Evolutionary conservation across 2,329 filamentous ascomycete genomes (phyloP).

Genomic region (Colletotrichum abscissum): DNA sequence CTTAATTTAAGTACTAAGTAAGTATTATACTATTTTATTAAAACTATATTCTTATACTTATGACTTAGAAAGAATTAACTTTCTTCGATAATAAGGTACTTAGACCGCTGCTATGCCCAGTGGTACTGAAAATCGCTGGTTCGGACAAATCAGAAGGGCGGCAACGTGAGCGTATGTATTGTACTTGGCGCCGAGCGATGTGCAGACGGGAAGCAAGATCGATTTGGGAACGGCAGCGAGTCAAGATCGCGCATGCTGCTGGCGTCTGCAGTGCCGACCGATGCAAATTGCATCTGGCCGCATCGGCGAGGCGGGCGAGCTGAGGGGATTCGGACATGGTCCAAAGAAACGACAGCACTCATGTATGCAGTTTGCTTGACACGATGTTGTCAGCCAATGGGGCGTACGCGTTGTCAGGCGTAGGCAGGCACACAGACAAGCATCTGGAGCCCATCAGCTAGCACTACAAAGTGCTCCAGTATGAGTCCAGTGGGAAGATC

Average conservation of each 20-base stretch:
- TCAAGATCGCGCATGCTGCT: constrained; percentile 31
- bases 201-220: constrained; percentile 31
- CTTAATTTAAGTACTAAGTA: too few relatives aligned
- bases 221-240: constrained; percentile 16
- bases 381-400: constrained; percentile 13
- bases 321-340: constrained; percentile 27
- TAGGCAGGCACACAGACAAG: constrained; percentile 13
- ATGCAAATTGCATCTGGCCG: constrained; percentile 12
- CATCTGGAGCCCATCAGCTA: constrained; percentile 2
- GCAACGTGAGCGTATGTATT: neutral
- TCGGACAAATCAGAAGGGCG: neutral
- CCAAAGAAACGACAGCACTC: constrained; percentile 20
- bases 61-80: too few relatives aligned
- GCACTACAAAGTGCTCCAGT: neutral
- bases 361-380: constrained; percentile 23
- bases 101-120: neutral
- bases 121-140: neutral
- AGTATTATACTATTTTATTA: too few relatives aligned
- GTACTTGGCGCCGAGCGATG: constrained; percentile 13
- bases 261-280: constrained; percentile 19
- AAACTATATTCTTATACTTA: too few relatives aligned
- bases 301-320: constrained; percentile 21
- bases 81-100: too few relatives aligned
- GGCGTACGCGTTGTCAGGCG: neutral
- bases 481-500: constrained; percentile 20